Conservation (phyloP, 257 asterid species). For the Craterostigma plantagineum region DNA sequence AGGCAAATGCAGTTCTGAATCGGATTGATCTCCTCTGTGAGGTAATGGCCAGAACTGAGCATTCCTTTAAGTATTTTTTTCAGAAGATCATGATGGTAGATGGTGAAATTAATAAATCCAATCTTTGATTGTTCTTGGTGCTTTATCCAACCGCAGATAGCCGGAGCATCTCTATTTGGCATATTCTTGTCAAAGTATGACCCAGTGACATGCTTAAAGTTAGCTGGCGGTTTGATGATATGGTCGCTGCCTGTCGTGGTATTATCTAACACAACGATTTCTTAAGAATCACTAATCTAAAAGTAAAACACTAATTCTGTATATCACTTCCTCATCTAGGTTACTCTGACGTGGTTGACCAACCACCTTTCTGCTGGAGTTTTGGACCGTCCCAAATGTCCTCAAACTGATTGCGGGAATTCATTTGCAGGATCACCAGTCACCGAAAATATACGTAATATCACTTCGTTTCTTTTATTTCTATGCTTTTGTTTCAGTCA, state of each 20-base stretch:
- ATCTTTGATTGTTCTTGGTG: constrained; percentile 1
- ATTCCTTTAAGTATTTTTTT: too few species aligned
- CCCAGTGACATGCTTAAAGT: constrained; percentile 56
- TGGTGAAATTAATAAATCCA: neutral
- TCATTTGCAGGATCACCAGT: constrained; percentile 20
- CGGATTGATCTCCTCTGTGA: constrained; percentile 84
- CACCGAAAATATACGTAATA: constrained; percentile 44
- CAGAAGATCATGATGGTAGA: constrained; percentile 1
- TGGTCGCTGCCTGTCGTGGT: constrained; percentile 74
- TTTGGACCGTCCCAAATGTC: constrained; percentile 45
- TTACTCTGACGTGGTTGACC: constrained; percentile 68
- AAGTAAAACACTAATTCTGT: neutral
- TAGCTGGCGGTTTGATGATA: constrained; percentile 63
- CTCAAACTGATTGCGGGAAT: constrained; percentile 28
- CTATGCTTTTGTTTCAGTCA: constrained; percentile 7
- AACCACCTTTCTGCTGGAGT: constrained; percentile 82
- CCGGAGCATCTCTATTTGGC: constrained; percentile 87
- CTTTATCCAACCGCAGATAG: constrained; percentile 76
- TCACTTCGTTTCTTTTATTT: neutral
- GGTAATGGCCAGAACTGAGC: constrained; percentile 25
- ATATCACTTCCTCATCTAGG: constrained; percentile 17
- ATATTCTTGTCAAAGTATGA: constrained; percentile 59
- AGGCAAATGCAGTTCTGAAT: constrained; percentile 78
- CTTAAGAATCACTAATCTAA: neutral
- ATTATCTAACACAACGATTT: neutral